Conservation (phyloP, 2,329 filamentous ascomycete species). For the Alternaria angustiovoidea region DNA sequence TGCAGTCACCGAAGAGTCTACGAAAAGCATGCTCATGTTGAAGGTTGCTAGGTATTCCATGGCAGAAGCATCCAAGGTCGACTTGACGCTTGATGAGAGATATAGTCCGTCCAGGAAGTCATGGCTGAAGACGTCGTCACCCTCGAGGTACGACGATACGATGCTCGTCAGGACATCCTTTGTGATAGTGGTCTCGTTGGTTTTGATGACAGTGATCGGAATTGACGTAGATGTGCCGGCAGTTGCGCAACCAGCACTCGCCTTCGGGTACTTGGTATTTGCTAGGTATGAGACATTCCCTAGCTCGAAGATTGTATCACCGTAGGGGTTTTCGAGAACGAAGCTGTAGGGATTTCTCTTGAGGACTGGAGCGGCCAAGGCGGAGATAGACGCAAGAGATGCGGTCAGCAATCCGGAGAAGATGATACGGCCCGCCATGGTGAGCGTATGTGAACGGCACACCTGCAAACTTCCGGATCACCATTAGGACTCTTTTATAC, state of each 20-base stretch:
- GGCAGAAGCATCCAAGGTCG: constrained; percentile 32
- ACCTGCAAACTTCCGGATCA: neutral
- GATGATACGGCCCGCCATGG: constrained; percentile 18
- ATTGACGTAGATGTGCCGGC: constrained; percentile 14
- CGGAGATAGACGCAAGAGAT: constrained; percentile 17
- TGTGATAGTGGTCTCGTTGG: constrained; percentile 40
- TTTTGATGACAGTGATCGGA: constrained; percentile 43
- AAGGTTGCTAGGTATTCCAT: constrained; percentile 25
- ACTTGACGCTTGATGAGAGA: constrained; percentile 32
- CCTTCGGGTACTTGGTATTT: constrained; percentile 45
- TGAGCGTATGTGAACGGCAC: neutral
- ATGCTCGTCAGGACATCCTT: constrained; percentile 37
- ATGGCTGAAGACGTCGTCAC: constrained; percentile 50
- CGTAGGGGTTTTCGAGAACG: constrained; percentile 29
- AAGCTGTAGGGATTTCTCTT: constrained; percentile 34
- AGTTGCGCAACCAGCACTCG: constrained; percentile 10
- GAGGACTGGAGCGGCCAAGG: constrained; percentile 17
- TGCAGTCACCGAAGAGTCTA: constrained; percentile 19
- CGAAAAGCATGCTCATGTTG: constrained; percentile 27
- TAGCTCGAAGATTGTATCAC: constrained; percentile 48
- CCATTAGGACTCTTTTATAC: neutral
- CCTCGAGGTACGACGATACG: constrained; percentile 41
- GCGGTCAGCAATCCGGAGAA: constrained; percentile 16
- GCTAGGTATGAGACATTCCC: constrained; percentile 51
- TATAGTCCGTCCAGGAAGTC: constrained; percentile 50